phyloP scores from a whole-genome alignment of 345 rosid species.

The Heritiera littoralis region DNA sequence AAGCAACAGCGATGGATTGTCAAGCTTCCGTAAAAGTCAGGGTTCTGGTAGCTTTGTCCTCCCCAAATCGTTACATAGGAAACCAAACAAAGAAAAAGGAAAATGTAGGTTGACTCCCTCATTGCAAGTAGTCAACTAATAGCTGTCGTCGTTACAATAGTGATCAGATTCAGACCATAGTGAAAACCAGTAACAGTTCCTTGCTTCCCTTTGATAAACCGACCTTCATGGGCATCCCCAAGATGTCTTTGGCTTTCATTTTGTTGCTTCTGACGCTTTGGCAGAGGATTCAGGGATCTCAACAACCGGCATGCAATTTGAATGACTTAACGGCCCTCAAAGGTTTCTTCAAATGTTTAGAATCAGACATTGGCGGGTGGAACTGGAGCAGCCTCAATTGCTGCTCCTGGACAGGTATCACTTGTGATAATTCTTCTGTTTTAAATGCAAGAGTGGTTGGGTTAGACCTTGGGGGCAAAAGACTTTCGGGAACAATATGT shows the following conservation, averaged over 20 bases:
- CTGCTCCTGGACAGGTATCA: slow-evolving; percentile 35
- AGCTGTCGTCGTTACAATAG: not conserved
- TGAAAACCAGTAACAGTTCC: no score
- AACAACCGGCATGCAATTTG: slow-evolving; percentile 18
- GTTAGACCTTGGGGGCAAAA: slow-evolving; percentile 27
- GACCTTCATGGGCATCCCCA: not conserved
- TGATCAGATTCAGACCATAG: not conserved
- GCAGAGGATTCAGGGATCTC: slow-evolving; percentile 16
- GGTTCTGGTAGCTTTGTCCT: not conserved
- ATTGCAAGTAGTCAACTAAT: not conserved
- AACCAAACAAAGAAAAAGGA: not conserved
- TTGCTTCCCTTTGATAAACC: not conserved
- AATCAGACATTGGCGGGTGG: slow-evolving; percentile 23
- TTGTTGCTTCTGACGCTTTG: slow-evolving; percentile 4
- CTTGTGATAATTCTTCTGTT: slow-evolving; percentile 25
- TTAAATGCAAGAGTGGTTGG: slow-evolving; percentile 26
- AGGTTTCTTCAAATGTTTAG: slow-evolving; percentile 20
- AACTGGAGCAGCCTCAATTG: slow-evolving; percentile 19
- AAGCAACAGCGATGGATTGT: not conserved
- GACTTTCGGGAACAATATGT: slow-evolving; percentile 25
- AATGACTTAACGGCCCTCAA: slow-evolving; percentile 20
- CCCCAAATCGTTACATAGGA: not conserved
- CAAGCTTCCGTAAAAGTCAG: no score
- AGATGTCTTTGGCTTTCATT: not conserved
- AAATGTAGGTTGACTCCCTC: not conserved